These are phyloP conservation scores for Xylaria palmicola DNA, from an alignment of 495 filamentous ascomycete genomes.

Conservation along the genomic window DNA sequence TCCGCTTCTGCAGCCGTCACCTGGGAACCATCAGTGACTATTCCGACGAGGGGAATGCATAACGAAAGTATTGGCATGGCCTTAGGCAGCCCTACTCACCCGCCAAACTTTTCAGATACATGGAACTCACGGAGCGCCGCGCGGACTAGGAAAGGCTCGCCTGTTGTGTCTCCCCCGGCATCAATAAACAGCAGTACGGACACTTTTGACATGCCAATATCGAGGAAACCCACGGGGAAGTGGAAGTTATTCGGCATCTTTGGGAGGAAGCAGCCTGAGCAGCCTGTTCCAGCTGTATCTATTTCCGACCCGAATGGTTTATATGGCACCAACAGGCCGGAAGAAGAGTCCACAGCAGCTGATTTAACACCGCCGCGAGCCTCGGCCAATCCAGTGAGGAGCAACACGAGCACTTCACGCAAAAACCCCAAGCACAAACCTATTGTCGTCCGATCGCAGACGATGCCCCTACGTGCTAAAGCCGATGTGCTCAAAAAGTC, in stretches of 20 bases:
- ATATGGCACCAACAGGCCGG: conserved; percentile 11
- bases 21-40: conserved; percentile 36
- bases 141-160: conserved; percentile 17
- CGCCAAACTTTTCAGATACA: conserved; percentile 16
- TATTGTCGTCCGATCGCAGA: conserved; percentile 37
- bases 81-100: conserved; percentile 51
- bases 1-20: not conserved
- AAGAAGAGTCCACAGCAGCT: not conserved
- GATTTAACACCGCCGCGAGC: not conserved
- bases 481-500: conserved; percentile 9
- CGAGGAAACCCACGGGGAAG: conserved; percentile 47
- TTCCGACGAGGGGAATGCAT: conserved; percentile 35
- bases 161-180: conserved; percentile 21
- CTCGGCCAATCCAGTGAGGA: conserved; percentile 27
- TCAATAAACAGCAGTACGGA: conserved; percentile 27
- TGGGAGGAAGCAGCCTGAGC: conserved; percentile 41
- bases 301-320: conserved; percentile 18
- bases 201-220: conserved; percentile 38
- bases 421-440: conserved; percentile 39
- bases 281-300: conserved; percentile 4
- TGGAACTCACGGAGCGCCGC: conserved; percentile 18
- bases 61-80: conserved; percentile 57
- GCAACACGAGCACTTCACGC: conserved; percentile 34
- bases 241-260: conserved; percentile 54
- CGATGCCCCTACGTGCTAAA: conserved; percentile 24